Percentiles rank a stretch among this genome's conserved stretches.
Conservation (phyloP, 2,329 filamentous ascomycete genomes). For the Aspergillus sp. region DNA sequence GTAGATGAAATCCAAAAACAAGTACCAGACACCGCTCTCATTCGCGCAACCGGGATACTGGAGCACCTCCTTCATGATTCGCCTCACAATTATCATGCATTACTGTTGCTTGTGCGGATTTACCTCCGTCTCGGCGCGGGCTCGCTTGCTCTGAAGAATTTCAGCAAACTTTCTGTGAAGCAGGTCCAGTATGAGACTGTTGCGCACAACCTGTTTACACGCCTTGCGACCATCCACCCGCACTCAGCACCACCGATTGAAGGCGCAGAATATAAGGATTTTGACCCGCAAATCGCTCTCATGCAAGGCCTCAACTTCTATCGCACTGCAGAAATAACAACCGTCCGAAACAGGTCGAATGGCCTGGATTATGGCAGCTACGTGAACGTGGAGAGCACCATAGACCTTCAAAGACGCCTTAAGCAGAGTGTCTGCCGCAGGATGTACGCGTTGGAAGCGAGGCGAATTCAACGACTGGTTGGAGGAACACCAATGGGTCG, state of each 20-base stretch:
- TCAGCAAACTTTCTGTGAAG: constrained; percentile 40
- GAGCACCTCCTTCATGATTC: constrained; percentile 35
- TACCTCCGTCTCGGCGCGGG: constrained; percentile 38
- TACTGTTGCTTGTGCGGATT: constrained; percentile 37
- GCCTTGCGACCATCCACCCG: constrained; percentile 41
- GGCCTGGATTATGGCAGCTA: constrained; percentile 38
- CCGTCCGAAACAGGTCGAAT: constrained; percentile 27
- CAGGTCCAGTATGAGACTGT: constrained; percentile 43
- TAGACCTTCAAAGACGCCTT: constrained; percentile 32
- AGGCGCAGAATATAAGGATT: constrained; percentile 33
- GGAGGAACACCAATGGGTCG: constrained; percentile 28
- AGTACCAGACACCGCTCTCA: constrained; percentile 22
- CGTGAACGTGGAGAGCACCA: constrained; percentile 36
- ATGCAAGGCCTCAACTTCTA: constrained; percentile 36
- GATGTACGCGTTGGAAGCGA: constrained; percentile 36
- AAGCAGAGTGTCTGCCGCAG: constrained; percentile 34
- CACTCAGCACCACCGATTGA: constrained; percentile 33
- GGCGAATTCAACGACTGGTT: constrained; percentile 33
- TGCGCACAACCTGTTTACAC: constrained; percentile 41
- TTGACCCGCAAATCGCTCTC: constrained; percentile 35
- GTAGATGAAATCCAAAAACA: constrained; percentile 12
- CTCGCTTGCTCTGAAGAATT: constrained; percentile 39
- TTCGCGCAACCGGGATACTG: constrained; percentile 32
- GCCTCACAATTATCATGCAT: constrained; percentile 40
- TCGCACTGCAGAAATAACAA: constrained; percentile 30